Evolutionary conservation across 2,329 filamentous ascomycete species (phyloP), one percentile per base, ranked within the genome.

Genomic region (Colletotrichum lupini): DNA sequence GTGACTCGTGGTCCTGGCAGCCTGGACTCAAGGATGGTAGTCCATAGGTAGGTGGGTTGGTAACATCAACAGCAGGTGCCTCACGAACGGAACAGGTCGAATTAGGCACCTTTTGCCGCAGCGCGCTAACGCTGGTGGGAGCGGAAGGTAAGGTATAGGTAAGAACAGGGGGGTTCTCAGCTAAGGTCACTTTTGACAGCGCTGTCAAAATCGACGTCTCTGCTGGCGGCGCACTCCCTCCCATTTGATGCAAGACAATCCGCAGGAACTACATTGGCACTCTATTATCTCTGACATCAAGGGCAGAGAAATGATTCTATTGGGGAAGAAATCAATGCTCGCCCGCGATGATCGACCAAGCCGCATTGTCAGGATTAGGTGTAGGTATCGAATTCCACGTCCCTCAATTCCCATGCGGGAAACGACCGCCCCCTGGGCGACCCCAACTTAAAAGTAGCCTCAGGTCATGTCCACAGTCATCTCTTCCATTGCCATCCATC

Each of bases 401-500:
- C 64, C 37, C 5, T 49, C 16, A 49, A 19, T 49, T 35, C 35
- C 59, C n/a, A 59, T 16, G 32, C 19, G 56, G 32, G 35, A 35
- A 70, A 28, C 61, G 28, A 70, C 37, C 16, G 16, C 14, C 37
- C 55, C 60, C 67, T 49, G 19, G 42, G 19, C 26, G 37, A 56
- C 28, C 57, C 70, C 60, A 64, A 66, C 46, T 24, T 49, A 58
- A 53, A 59, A 59, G 55, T 59, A 70, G 55, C 70, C 46, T 65
- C 22, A 64, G 58, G 70, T 64, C 49, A 12, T 30, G 8, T 9
- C n/a, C 35, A 30, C 7, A 46, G 60, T 66, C 67, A 61, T 32
- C 46, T 49, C 19, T 73, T 73, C 71, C 61, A 73, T 66, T 61
- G 56, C 37, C 60, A 42, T 73, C 71, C 67, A 73, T 53, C n/a